phyloP scores from a whole-genome alignment of 2,329 filamentous ascomycete genomes.

The Parastagonospora avenae region DNA sequence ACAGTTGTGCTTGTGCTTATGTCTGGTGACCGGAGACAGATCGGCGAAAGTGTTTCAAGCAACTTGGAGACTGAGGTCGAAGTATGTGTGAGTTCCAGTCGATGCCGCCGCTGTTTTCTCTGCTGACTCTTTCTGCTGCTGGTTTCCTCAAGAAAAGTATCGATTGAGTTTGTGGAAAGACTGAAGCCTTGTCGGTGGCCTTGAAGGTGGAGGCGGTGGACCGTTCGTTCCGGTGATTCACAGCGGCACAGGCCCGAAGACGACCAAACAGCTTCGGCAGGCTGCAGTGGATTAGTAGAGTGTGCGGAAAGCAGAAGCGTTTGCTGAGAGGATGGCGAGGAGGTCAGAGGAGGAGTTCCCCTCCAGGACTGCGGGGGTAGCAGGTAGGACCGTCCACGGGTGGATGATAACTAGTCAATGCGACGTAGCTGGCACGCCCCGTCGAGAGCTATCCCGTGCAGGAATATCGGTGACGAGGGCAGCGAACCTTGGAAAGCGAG shows the following conservation, averaged over 20 bases:
- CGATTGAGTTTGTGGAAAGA: not conserved
- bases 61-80: no score
- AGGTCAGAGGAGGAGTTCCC: not conserved
- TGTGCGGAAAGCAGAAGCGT: conserved; percentile 6
- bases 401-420: conserved; percentile 1
- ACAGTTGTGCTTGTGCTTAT: conserved; percentile 2
- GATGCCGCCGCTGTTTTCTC: no score
- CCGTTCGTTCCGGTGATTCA: conserved; percentile 24
- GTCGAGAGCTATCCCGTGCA: conserved; percentile 3
- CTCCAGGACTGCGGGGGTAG: not conserved
- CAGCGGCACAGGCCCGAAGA: conserved; percentile 16
- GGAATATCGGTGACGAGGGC: conserved; percentile 2
- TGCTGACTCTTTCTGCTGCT: no score
- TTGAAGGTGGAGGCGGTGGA: conserved; percentile 14
- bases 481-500: not conserved
- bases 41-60: not conserved
- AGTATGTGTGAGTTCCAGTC: no score
- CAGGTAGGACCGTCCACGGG: not conserved
- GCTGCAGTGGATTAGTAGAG: conserved; percentile 6
- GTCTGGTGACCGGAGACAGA: not conserved
- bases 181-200: conserved; percentile 22
- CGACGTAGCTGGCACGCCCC: not conserved
- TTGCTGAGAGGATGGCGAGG: conserved; percentile 6
- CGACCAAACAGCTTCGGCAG: conserved; percentile 6
- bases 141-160: not conserved